Percentiles rank a stretch among this genome's conserved stretches.
Evolutionary conservation across 2,329 filamentous ascomycete species (phyloP).

Genomic region (Thelonectria blattea): DNA sequence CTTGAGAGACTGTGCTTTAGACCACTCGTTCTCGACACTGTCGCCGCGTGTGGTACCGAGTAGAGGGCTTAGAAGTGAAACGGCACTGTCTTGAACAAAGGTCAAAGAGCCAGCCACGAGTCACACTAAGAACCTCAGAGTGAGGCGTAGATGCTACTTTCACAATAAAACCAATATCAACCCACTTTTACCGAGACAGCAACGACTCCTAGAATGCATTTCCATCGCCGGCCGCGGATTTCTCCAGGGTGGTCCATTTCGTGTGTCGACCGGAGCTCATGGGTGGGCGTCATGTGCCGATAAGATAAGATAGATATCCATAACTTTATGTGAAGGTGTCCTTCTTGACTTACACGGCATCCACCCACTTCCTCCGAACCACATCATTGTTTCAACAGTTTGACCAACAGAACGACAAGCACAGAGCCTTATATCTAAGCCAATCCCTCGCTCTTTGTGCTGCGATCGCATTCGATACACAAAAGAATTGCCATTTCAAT

Average conservation of each 20-base stretch:
- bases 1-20: no score
- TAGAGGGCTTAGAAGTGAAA: no score
- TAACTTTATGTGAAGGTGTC: slow-evolving; percentile 42
- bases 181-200: no score
- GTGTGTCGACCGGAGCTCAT: slow-evolving; percentile 7
- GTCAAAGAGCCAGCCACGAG: no score
- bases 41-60: no score
- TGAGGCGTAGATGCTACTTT: no score
- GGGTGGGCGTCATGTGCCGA: slow-evolving; percentile 43
- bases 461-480: not conserved
- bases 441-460: not conserved
- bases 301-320: slow-evolving; percentile 45
- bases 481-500: not conserved
- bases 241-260: slow-evolving; percentile 26
- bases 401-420: not conserved
- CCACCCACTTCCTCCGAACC: slow-evolving; percentile 8
- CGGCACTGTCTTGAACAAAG: no score
- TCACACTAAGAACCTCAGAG: no score
- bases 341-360: slow-evolving; percentile 29
- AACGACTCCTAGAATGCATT: no score
- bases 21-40: no score
- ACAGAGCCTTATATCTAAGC: not conserved
- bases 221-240: not conserved
- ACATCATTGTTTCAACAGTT: slow-evolving; percentile 14
- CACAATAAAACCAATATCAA: no score